These are phyloP conservation scores for Candida tammaniensis DNA, from an alignment of 805 yeast species.

Conservation along the genomic window DNA sequence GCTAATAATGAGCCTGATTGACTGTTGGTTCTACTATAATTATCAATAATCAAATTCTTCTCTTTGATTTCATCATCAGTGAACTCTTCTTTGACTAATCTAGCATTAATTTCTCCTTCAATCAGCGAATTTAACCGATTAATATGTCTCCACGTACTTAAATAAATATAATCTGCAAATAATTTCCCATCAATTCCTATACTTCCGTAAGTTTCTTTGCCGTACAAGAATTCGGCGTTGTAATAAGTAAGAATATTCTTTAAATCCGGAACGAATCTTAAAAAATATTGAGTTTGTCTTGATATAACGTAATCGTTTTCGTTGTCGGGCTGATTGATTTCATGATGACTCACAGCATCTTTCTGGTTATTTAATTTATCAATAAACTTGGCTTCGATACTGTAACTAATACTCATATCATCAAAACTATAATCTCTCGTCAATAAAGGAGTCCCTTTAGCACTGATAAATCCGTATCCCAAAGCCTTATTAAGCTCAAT, in stretches of 20 bases:
- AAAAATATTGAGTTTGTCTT: conserved; percentile 31
- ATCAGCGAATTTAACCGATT: conserved; percentile 25
- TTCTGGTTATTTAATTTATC: conserved; percentile 38
- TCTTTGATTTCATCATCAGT: conserved; percentile 28
- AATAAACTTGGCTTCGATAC: conserved; percentile 53
- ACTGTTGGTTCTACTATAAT: conserved; percentile 5
- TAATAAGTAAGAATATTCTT: conserved; percentile 24
- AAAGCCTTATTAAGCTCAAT: conserved; percentile 38
- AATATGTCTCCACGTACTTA: conserved; percentile 33
- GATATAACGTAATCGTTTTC: conserved; percentile 36
- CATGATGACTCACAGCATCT: conserved; percentile 28
- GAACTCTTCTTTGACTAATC: conserved; percentile 24
- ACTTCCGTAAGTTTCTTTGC: conserved; percentile 26
- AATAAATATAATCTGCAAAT: conserved; percentile 21
- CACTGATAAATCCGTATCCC: conserved; percentile 55
- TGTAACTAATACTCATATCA: conserved; percentile 46
- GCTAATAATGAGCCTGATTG: conserved; percentile 6
- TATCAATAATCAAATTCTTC: conserved; percentile 25
- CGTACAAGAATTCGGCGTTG: conserved; percentile 23
- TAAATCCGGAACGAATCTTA: conserved; percentile 40
- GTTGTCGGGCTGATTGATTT: conserved; percentile 35
- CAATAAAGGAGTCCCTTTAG: conserved; percentile 51
- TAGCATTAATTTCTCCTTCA: conserved; percentile 35
- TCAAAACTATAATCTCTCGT: conserved; percentile 46
- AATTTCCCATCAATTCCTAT: conserved; percentile 37